Base-by-base conservation (phyloP, 148 eudicot genomes). In the Vaccinium macrocarpon region DNA sequence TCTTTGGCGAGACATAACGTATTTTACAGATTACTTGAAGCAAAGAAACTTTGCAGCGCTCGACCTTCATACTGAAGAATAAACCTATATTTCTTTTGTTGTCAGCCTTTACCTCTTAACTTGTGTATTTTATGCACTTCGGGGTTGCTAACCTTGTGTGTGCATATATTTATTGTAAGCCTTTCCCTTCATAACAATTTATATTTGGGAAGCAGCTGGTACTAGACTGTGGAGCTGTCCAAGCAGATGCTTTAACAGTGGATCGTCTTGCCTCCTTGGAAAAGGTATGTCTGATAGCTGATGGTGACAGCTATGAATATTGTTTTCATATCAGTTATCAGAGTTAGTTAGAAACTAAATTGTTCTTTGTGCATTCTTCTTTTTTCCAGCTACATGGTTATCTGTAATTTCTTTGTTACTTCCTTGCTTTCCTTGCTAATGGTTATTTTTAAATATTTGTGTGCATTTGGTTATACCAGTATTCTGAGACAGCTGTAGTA, bases 141-240 rank as follows among this genome's bases (percentile, higher is more conserved):
- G 2, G 27, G 42, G 52, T n/a, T 27, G 32, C 56, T 79, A 70
- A 84, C 49, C 12, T 81, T 84, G 52, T 35, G 32, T 32, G 46
- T 53, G 35, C 57, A 7, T 16, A 51, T 25, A 61, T 68, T 29
- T 16, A 2, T 23, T n/a, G 9, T 10, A 2, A 80, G 72, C 77
- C 56, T 52, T 80, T 71, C 74, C 25, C 59, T 76, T 75, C 62
- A n/a, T 83, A 51, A 32, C 64, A 84, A 81, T 57, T 61, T 80
- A 76, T 78, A 49, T 27, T 51, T 46, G 82, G 77, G 72, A 56
- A 81, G 27, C 90, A 97, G 99, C 93, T 97, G 74, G 93, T 97
- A 73, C 86, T 97, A 77, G 99, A 97, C 84, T 97, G 99, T 90
- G 99, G 99, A 86, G 99, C 99, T 79, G 98, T 97, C 88, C 99